A percentile compares a stretch with the other conserved stretches of the same genome.
Evolutionary conservation across 768 basidiomycete genomes (phyloP).

Genomic region (Mycena haematopus): DNA sequence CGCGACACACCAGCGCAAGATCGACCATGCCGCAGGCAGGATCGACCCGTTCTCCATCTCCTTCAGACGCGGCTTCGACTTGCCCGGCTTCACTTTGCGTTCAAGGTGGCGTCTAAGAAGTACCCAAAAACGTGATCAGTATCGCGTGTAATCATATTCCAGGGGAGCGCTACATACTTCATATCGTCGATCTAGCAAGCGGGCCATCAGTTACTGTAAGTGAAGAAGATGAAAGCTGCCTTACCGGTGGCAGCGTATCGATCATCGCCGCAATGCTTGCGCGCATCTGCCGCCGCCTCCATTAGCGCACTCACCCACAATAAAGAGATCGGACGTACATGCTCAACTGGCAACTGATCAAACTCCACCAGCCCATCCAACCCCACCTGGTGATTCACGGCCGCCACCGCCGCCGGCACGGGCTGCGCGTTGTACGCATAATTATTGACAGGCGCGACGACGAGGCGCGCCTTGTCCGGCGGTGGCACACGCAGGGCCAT

Average conservation of each 20-base stretch:
- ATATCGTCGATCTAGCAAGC: constrained; percentile 16
- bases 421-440: neutral
- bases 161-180: constrained; percentile 2
- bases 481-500: constrained; percentile 61
- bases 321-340: constrained; percentile 11
- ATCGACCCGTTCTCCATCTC: constrained; percentile 53
- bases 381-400: neutral
- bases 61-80: constrained; percentile 58
- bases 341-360: constrained; percentile 21
- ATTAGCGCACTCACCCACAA: neutral
- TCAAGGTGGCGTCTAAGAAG: constrained; percentile 31
- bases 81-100: constrained; percentile 55
- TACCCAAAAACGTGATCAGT: too few species aligned
- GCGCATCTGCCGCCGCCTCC: constrained; percentile 20
- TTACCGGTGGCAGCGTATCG: constrained; percentile 41
- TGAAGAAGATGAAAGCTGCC: neutral
- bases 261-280: constrained; percentile 27
- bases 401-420: neutral
- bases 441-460: neutral
- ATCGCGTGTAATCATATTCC: too few species aligned
- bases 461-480: constrained; percentile 35
- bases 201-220: neutral
- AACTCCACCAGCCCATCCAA: constrained; percentile 29
- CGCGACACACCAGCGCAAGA: constrained; percentile 74
- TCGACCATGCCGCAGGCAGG: constrained; percentile 66